Conservation (phyloP, 1,139 yeast genomes). For the Geotrichum cucujoidarum region DNA sequence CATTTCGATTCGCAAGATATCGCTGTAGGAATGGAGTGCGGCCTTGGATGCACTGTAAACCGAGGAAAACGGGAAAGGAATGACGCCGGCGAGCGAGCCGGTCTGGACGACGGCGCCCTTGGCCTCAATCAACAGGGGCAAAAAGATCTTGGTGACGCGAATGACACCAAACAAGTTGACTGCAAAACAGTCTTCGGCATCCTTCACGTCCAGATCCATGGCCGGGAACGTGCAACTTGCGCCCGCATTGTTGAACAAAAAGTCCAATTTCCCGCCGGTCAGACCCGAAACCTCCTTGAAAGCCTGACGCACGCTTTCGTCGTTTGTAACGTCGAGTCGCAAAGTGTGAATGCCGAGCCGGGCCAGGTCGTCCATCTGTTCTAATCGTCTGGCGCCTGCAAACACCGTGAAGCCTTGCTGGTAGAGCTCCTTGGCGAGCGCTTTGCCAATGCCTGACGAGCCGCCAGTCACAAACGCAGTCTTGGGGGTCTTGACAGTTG, state of each 20-base stretch:
- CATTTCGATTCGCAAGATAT: conserved; percentile 59
- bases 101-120: conserved; percentile 71
- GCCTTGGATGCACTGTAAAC: conserved; percentile 71
- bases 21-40: conserved; percentile 68
- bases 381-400: conserved; percentile 69
- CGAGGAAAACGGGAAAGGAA: conserved; percentile 67
- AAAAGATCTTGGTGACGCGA: conserved; percentile 56
- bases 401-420: conserved; percentile 47
- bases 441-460: conserved; percentile 75
- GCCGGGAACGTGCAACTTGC: conserved; percentile 67
- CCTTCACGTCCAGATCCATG: conserved; percentile 57
- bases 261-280: conserved; percentile 49
- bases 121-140: conserved; percentile 55
- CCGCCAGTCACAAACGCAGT: conserved; percentile 71
- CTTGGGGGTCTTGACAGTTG: background rate
- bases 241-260: conserved; percentile 67
- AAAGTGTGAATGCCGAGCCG: conserved; percentile 39
- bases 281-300: conserved; percentile 41
- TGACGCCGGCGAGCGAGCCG: conserved; percentile 63
- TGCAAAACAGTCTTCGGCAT: conserved; percentile 50
- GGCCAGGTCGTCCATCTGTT: conserved; percentile 53
- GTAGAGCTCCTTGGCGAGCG: conserved; percentile 61
- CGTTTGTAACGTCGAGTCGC: conserved; percentile 51
- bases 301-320: conserved; percentile 47
- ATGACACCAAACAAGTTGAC: conserved; percentile 71